Conservation (phyloP, 1,139 yeast species). For the Pichia sp. region DNA sequence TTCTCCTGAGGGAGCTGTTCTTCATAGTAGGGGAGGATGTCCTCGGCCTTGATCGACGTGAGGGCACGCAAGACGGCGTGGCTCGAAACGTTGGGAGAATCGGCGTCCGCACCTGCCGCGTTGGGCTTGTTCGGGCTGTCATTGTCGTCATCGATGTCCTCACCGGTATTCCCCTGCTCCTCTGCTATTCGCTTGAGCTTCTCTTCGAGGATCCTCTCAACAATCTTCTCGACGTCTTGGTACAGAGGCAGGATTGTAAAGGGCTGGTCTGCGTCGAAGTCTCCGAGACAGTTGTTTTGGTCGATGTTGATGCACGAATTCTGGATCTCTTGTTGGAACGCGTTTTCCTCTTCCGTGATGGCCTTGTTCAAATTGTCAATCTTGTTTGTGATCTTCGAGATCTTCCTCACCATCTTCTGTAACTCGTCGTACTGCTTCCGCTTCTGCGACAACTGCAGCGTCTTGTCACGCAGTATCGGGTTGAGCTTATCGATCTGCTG, state of each 20-base stretch:
- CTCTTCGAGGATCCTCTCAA: slow-evolving; percentile 22
- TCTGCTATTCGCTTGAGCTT: slow-evolving; percentile 8
- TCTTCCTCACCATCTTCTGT: slow-evolving; percentile 38
- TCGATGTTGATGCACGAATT: slow-evolving; percentile 32
- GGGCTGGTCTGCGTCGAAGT: slow-evolving; percentile 83
- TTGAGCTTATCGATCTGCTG: slow-evolving; percentile 44
- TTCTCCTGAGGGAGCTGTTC: slow-evolving; percentile 18
- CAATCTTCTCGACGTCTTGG: slow-evolving; percentile 42
- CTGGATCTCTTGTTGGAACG: slow-evolving; percentile 42
- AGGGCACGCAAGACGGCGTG: slow-evolving; percentile 13
- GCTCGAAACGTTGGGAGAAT: not conserved
- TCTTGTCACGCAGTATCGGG: slow-evolving; percentile 45
- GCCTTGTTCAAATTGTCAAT: slow-evolving; percentile 54
- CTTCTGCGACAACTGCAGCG: slow-evolving; percentile 42
- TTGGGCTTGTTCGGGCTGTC: not conserved
- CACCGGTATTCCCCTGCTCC: slow-evolving; percentile 23
- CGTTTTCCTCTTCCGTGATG: slow-evolving; percentile 51
- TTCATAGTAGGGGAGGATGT: slow-evolving; percentile 28
- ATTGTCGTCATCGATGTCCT: slow-evolving; percentile 2
- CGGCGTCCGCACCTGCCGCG: not conserved
- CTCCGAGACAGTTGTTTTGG: slow-evolving; percentile 40
- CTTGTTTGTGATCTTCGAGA: slow-evolving; percentile 48
- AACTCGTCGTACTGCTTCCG: slow-evolving; percentile 43
- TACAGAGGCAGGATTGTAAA: slow-evolving; percentile 61
- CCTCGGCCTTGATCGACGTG: slow-evolving; percentile 24